Evolutionary conservation across 352 stramenopile genomes (phyloP), one percentile per base, ranked within the genome.

Genomic region (Globisporangium megalacanthum): DNA sequence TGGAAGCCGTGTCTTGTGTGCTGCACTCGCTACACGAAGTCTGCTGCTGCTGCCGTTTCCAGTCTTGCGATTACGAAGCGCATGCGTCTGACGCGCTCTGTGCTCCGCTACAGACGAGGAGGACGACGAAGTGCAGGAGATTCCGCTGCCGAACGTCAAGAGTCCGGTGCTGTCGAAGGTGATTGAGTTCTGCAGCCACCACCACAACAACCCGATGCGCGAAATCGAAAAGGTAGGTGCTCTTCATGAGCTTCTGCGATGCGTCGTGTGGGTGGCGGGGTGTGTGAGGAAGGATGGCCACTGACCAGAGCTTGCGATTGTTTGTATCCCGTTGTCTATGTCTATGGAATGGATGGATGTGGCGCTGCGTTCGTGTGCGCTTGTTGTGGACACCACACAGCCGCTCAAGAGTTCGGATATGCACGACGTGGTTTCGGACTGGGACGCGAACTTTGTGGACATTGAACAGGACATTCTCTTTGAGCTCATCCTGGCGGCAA

Each of bases 361-460:
- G 14, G 17, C 8, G 9, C 6, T 67, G n/a, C 25, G 25, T 29
- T 29, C 25, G 25, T 29, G 25, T 29, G 25, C 25, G 25, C 25
- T 29, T 29, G 25, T 29, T 4, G 25, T 29, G 25, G 25, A 29
- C 25, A 4, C 25, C 25, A 29, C 25, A 44, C 57, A 93, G 88
- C 98, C 98, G 15, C 79, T 99, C 50, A 99, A 99, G 72, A 98
- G 88, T 58, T 79, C 90, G 20, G 95, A 98, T 64, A 99, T 99
- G 97, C 80, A 94, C 60, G 97, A 99, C 61, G 94, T 99, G n/a
- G 97, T 99, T 31, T 96, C 97, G 70, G 95, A 99, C 70, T 99
- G 97, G 97, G 98, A 99, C 75, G 96, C 97, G 20, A 97, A 98
- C 70, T 99, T 99, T 79, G 96, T 99, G 54, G 86, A 99, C 65